phyloP scores from a whole-genome alignment of 2,329 filamentous ascomycete genomes.

The Hymenoscyphus repandus region DNA sequence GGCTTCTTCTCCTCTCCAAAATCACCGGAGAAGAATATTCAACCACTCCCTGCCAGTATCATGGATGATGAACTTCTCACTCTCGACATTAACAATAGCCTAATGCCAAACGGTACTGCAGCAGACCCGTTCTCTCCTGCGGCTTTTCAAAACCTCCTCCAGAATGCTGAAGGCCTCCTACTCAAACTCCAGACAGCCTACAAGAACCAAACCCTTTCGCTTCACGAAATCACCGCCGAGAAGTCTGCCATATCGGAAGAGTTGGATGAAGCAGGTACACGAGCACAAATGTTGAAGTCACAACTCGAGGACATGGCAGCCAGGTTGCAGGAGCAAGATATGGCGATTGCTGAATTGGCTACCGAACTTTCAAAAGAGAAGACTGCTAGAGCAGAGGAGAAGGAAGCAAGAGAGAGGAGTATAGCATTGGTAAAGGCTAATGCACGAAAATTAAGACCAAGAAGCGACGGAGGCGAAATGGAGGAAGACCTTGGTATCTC shows the following conservation, averaged over 20 bases:
- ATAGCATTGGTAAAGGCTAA: constrained; percentile 22
- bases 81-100: constrained; percentile 48
- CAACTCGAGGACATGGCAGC: constrained; percentile 56
- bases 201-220: constrained; percentile 44
- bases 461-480: constrained; percentile 5
- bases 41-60: constrained; percentile 20
- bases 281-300: constrained; percentile 48
- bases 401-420: constrained; percentile 26
- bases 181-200: constrained; percentile 55
- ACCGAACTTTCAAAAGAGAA: constrained; percentile 49
- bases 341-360: constrained; percentile 43
- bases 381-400: constrained; percentile 30
- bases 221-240: constrained; percentile 48
- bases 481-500: constrained; percentile 27
- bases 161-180: constrained; percentile 51
- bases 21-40: constrained; percentile 14
- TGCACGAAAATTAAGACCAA: background rate
- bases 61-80: constrained; percentile 46
- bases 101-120: constrained; percentile 44
- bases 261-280: constrained; percentile 48
- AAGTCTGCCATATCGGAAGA: constrained; percentile 50
- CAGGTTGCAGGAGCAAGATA: constrained; percentile 49
- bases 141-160: constrained; percentile 56
- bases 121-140: constrained; percentile 51
- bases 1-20: constrained; percentile 26